Evolutionary conservation across 164 flowering plant species (phyloP).

Genomic region (Vitis riparia): DNA sequence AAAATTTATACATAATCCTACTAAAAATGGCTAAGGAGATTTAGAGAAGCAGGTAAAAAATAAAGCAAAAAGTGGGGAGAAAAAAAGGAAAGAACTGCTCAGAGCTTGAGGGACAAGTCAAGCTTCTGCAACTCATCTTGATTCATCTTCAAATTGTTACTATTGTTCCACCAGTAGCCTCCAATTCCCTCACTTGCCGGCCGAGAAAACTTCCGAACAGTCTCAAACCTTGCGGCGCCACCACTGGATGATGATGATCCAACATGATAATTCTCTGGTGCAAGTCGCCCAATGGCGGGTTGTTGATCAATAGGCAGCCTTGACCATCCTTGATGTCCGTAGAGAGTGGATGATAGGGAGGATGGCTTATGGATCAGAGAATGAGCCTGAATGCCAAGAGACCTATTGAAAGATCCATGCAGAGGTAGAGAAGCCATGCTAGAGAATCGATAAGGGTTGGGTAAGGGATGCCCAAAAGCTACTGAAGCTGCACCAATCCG

Average conservation of each 20-base stretch:
- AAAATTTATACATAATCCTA: slow-evolving; percentile 11
- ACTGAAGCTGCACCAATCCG: neutral
- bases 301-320: slow-evolving; percentile 42
- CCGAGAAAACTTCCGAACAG: slow-evolving; percentile 14
- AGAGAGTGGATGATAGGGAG: neutral
- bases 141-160: slow-evolving; percentile 22
- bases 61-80: neutral
- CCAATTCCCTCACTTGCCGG: slow-evolving; percentile 17
- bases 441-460: slow-evolving; percentile 1
- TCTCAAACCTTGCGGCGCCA: slow-evolving; percentile 40
- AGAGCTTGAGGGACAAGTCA: slow-evolving; percentile 62
- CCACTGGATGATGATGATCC: slow-evolving; percentile 15
- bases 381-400: slow-evolving; percentile 52
- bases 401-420: slow-evolving; percentile 36
- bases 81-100: slow-evolving; percentile 7
- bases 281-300: slow-evolving; percentile 42
- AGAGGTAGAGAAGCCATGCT: slow-evolving; percentile 45
- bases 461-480: neutral
- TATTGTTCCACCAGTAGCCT: slow-evolving; percentile 28
- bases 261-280: slow-evolving; percentile 14
- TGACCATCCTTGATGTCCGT: slow-evolving; percentile 32
- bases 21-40: neutral
- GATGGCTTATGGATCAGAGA: slow-evolving; percentile 48
- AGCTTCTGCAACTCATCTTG: slow-evolving; percentile 45
- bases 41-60: neutral